Conservation (phyloP, 1,284 basidiomycete genomes). For the Leucoagaricus sp. region DNA sequence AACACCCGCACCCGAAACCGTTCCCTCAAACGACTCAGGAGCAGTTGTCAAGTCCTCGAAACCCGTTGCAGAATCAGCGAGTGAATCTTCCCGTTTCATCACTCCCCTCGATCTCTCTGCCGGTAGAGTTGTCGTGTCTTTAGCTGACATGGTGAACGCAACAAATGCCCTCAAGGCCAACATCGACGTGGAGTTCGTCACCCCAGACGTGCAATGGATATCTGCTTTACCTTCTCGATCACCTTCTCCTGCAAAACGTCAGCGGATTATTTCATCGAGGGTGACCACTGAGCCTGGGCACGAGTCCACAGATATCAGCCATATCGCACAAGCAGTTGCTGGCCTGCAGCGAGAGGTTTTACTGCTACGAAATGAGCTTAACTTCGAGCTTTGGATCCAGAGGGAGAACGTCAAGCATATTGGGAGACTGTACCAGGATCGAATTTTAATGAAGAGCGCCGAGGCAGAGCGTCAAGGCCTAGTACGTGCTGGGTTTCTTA, state of each 20-base stretch:
- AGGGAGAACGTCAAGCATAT: conserved; percentile 79
- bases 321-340: conserved; percentile 62
- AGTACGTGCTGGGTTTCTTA: conserved; percentile 45
- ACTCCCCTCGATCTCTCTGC: conserved; percentile 37
- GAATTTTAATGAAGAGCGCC: conserved; percentile 68
- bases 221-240: conserved; percentile 3
- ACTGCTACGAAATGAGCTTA: conserved; percentile 74
- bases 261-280: background rate
- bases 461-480: conserved; percentile 81
- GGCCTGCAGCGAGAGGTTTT: conserved; percentile 73
- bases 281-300: background rate
- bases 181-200: conserved; percentile 57
- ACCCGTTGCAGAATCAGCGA: background rate
- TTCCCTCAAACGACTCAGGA: too few relatives aligned
- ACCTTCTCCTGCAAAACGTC: conserved; percentile 10
- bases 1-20: conserved; percentile 10
- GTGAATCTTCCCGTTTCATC: conserved; percentile 21
- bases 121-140: conserved; percentile 49
- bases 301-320: conserved; percentile 31
- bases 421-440: conserved; percentile 72
- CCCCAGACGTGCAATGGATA: conserved; percentile 46
- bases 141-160: conserved; percentile 71
- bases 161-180: conserved; percentile 72
- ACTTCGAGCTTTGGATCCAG: conserved; percentile 80
- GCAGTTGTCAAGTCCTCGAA: too few relatives aligned